phyloP scores from a whole-genome alignment of 306 rosid genomes.

The cucumber (Cucumis sativus) region DNA sequence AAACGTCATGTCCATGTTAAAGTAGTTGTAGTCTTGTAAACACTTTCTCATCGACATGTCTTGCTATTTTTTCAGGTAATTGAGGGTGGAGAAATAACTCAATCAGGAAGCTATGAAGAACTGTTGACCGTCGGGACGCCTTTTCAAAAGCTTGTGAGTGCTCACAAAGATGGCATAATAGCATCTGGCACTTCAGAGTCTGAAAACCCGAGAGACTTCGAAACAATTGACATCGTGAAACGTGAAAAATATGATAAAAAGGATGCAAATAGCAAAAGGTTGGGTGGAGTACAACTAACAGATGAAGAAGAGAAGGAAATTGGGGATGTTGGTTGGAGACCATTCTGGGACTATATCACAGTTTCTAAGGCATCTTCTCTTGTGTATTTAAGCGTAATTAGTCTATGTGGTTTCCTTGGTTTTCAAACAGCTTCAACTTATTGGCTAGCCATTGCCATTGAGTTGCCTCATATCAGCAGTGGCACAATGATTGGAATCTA shows the following conservation, averaged over 20 bases:
- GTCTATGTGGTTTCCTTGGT: slow-evolving; percentile 22
- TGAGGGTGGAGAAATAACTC: slow-evolving; percentile 39
- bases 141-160: slow-evolving; percentile 69
- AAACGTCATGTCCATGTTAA: background rate
- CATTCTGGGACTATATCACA: slow-evolving; percentile 44
- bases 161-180: slow-evolving; percentile 44
- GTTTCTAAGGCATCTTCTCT: slow-evolving; percentile 28
- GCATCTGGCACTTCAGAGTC: slow-evolving; percentile 16
- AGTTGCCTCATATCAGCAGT: slow-evolving; percentile 32
- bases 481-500: slow-evolving; percentile 40
- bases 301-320: slow-evolving; percentile 58
- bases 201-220: slow-evolving; percentile 16
- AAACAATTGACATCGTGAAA: slow-evolving; percentile 3
- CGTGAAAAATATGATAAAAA: slow-evolving; percentile 23
- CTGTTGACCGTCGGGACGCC: slow-evolving; percentile 51
- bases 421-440: slow-evolving; percentile 41
- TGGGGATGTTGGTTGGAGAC: slow-evolving; percentile 66
- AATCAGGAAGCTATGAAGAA: slow-evolving; percentile 60
- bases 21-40: background rate
- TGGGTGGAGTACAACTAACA: slow-evolving; percentile 37
- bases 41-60: background rate
- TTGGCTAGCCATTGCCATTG: slow-evolving; percentile 66
- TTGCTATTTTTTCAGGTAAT: slow-evolving; percentile 42
- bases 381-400: slow-evolving; percentile 14
- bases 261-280: slow-evolving; percentile 20